These are phyloP conservation scores for Sanghuangporus sanghuang DNA, from an alignment of 1,284 basidiomycete species.

Conservation along the genomic window DNA sequence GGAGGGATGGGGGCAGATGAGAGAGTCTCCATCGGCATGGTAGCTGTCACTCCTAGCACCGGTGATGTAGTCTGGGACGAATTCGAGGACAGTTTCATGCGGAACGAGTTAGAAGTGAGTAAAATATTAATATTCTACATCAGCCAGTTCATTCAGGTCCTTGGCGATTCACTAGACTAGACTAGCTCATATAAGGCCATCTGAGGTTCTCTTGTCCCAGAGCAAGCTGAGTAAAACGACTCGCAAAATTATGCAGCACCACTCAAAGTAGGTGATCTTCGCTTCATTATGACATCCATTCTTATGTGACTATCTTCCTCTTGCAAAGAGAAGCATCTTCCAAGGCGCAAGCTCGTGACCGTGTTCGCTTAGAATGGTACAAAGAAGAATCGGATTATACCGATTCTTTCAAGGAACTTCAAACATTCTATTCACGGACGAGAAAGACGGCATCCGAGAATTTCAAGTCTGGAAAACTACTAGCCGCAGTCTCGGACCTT, in stretches of 20 bases:
- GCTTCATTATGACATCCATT: background rate
- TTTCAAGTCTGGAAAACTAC: conserved; percentile 48
- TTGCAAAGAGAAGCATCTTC: conserved; percentile 17
- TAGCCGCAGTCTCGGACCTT: conserved; percentile 67
- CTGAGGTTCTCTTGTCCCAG: conserved; percentile 73
- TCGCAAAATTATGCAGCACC: conserved; percentile 71
- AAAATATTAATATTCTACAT: background rate
- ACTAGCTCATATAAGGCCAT: conserved; percentile 77
- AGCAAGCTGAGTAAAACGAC: conserved; percentile 66
- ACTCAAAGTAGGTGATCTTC: conserved; percentile 44
- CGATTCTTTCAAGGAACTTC: conserved; percentile 70
- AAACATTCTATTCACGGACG: conserved; percentile 66
- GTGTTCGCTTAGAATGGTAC: conserved; percentile 60
- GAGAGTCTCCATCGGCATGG: conserved; percentile 63
- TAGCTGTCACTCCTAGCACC: conserved; percentile 81
- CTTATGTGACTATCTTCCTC: background rate
- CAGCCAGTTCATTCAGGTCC: background rate
- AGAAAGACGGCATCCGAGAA: conserved; percentile 39
- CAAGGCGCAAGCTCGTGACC: conserved; percentile 39
- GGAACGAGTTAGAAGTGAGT: conserved; percentile 79
- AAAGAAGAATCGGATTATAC: conserved; percentile 54
- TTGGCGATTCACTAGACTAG: conserved; percentile 50
- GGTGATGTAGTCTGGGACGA: conserved; percentile 92
- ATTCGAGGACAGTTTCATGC: conserved; percentile 73
- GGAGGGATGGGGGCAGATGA: conserved; percentile 51